Evolutionary conservation across 768 basidiomycete species (phyloP).

Genomic region (Udeniomyces megalosporus): DNA sequence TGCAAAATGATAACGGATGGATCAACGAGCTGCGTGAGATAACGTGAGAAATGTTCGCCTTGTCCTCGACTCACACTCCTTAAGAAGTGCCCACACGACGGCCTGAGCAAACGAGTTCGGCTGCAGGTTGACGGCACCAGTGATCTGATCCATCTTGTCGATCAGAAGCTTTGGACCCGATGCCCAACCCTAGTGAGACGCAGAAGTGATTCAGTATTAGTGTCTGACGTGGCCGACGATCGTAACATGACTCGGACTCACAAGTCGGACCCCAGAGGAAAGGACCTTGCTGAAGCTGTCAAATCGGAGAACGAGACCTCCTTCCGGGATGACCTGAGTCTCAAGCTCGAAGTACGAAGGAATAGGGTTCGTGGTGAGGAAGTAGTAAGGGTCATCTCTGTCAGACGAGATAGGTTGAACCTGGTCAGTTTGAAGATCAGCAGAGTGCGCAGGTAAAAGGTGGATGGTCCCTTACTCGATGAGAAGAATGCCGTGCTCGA

Average conservation of each 20-base stretch:
- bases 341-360: conserved; percentile 75
- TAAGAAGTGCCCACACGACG: conserved; percentile 21
- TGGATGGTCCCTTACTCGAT: conserved; percentile 59
- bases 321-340: conserved; percentile 38
- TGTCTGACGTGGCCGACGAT: too few species aligned
- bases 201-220: too few species aligned
- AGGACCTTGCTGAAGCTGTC: conserved; percentile 76
- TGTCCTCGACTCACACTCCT: conserved; percentile 21
- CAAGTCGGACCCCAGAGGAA: conserved; percentile 27
- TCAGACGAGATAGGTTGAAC: too few species aligned
- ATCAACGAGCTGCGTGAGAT: background rate
- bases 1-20: conserved; percentile 38
- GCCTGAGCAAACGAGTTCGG: conserved; percentile 26
- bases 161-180: conserved; percentile 56
- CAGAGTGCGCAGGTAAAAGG: too few species aligned
- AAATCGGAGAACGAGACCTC: conserved; percentile 69
- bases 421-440: too few species aligned
- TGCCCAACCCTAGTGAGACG: conserved; percentile 44
- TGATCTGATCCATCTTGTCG: conserved; percentile 49
- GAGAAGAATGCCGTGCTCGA: conserved; percentile 60
- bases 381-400: conserved; percentile 35
- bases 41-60: too few species aligned
- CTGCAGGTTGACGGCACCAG: conserved; percentile 36
- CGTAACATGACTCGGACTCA: too few species aligned
- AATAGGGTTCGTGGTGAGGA: conserved; percentile 44